Base-by-base conservation (phyloP, 352 stramenopile species). In the Pythium utonaiense region DNA sequence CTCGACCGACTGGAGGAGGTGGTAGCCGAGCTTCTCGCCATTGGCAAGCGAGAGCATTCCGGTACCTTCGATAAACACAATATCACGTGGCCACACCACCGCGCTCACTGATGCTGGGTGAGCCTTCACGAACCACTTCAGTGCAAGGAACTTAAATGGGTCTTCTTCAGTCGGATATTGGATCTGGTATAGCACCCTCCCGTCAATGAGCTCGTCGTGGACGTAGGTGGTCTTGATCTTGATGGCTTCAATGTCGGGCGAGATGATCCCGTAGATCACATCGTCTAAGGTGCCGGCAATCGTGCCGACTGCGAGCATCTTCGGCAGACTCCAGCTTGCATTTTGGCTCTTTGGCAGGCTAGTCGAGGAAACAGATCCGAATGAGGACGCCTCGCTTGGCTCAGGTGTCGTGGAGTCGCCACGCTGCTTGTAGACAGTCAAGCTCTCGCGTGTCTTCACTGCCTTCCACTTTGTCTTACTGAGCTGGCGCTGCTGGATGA, bases 171-270 rank as follows among this genome's bases (percentile, higher is more conserved):
- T 82, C 13, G 78, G 66, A 0, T 71, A 61, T 10, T 74, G 67
- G 53, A 89, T 73, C 47, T 74, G 54, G 33, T 59, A 74, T 22
- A 89, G 52, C 24, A 80, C 78, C 33, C 78, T 69, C n/a, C 61
- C 69, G 54, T 89, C 79, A 17, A 80, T 64, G 38, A 82, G 57
- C 10, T 76, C 74, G 61, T 87, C 73, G 19, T 74, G 56, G 8
- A 74, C 74, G 60, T 82, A 87, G 9, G 71, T 56, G 7, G 60
- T 74, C 33, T 80, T 77, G 16, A 88, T 51, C 21, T 77, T 51
- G 72, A 85, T 83, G 31, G 70, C 53, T 9, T 76, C 70, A 36
- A 74, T 44, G 62, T 82, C 73, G 24, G 83, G 79, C 10, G 75
- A 67, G 3, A 65, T 22, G 41, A 84, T 71, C 13, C 81, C 77